These are phyloP conservation scores for Leptographium radiaticola DNA, from an alignment of 2,329 filamentous ascomycete species.

Conservation along the genomic window DNA sequence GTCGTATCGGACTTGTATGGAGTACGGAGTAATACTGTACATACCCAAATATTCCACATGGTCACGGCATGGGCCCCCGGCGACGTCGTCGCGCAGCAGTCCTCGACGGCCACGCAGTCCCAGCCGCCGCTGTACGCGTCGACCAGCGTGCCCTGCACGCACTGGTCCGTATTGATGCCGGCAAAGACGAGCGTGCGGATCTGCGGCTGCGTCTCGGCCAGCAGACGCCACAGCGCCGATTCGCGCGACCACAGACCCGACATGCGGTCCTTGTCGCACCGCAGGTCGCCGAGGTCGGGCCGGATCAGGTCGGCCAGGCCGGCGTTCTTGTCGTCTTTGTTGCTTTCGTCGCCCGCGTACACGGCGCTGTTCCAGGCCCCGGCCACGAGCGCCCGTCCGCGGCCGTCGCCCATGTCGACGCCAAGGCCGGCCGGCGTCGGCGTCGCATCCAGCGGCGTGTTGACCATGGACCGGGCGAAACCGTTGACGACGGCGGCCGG, in stretches of 20 bases:
- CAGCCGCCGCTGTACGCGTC: slow-evolving; percentile 43
- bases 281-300: slow-evolving; percentile 26
- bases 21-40: too few relatives aligned
- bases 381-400: slow-evolving; percentile 33
- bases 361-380: slow-evolving; percentile 44
- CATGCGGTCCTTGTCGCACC: slow-evolving; percentile 44
- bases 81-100: slow-evolving; percentile 39
- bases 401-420: slow-evolving; percentile 28
- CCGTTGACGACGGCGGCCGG: slow-evolving; percentile 33
- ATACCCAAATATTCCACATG: slow-evolving; percentile 21
- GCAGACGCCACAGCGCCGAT: slow-evolving; percentile 27
- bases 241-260: slow-evolving; percentile 38
- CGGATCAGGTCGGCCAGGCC: slow-evolving; percentile 26
- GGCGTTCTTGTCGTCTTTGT: slow-evolving; percentile 3
- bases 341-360: slow-evolving; percentile 16
- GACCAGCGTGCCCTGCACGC: slow-evolving; percentile 40
- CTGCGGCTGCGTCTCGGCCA: slow-evolving; percentile 21
- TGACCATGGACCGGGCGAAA: slow-evolving; percentile 29
- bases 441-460: neutral
- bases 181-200: slow-evolving; percentile 37
- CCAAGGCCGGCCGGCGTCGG: slow-evolving; percentile 24
- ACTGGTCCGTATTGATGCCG: slow-evolving; percentile 50
- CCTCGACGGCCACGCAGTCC: slow-evolving; percentile 41
- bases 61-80: slow-evolving; percentile 21
- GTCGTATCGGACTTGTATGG: too few relatives aligned